Conservation (phyloP, 2,329 filamentous ascomycete genomes). For the Colletotrichum chlorophyti region DNA sequence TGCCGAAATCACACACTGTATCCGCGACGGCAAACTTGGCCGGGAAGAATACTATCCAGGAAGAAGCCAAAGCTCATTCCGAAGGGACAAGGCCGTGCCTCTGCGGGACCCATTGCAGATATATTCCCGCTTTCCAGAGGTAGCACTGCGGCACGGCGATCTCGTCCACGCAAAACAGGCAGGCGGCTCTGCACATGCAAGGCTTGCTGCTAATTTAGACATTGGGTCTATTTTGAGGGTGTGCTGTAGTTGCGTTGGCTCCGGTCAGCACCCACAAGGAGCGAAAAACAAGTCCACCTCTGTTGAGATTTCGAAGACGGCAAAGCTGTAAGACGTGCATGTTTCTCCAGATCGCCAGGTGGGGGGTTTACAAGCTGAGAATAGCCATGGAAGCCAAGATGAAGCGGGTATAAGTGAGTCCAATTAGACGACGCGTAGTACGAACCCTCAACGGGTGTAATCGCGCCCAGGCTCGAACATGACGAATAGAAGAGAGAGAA, state of each 20-base stretch:
- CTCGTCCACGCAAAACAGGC: conserved; percentile 17
- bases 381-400: conserved; percentile 12
- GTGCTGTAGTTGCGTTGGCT: conserved; percentile 3
- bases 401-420: neutral
- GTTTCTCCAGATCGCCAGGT: conserved; percentile 14
- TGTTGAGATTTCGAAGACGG: neutral
- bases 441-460: neutral
- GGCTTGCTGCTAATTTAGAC: neutral
- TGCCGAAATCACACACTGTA: neutral
- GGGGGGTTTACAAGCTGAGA: conserved; percentile 10
- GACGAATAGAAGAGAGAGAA: neutral
- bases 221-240: conserved; percentile 8
- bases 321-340: neutral
- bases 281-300: neutral
- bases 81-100: neutral
- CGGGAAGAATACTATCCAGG: neutral
- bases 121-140: neutral
- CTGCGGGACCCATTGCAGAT: conserved; percentile 10
- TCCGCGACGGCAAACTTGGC: neutral
- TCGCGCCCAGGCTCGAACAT: neutral
- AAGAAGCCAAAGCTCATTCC: neutral
- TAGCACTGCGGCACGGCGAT: conserved; percentile 9
- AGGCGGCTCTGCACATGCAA: conserved; percentile 16
- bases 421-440: conserved; percentile 6
- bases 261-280: neutral